Base-by-base conservation (phyloP, 768 basidiomycete genomes). In the Mycena polygramma region DNA sequence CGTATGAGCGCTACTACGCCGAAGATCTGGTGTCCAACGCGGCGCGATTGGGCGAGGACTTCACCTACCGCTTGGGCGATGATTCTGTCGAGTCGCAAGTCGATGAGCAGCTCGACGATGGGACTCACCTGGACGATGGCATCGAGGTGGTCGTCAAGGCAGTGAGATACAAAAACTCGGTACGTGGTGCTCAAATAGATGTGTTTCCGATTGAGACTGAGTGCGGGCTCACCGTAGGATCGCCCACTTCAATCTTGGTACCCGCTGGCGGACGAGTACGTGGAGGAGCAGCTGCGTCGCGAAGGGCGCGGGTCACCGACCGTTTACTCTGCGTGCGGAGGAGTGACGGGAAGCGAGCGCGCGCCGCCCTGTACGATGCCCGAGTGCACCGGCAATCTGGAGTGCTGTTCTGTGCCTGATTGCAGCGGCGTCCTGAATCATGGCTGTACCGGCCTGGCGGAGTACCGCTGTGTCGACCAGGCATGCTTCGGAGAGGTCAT, bases 381-480 rank as follows among this genome's bases (percentile, higher is more conserved):
- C 6, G 30, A 30, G 30, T 30, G 30, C 30, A 30, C 30, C 30
- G 30, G 30, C 30, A 30, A 30, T 30, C 30, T 30, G 6, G 30
- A 30, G 30, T 30, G 30, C 30, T 30, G 30, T 30, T 30, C n/a
- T 1, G 60, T 20, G 36, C 51, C 6, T 26, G 45, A 11, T 30
- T 63, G 62, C 41, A 45, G 22, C 5, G 52, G 20, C 9, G 53
- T 51, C 20, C 62, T 52, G 2, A 54, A 63, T 30, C 24, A 24
- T 11, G 15, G 26, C 20, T 63, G 62, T 48, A 30, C 17, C 3
- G 51, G 39, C 7, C 11, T 43, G 15, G 24, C 41, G 24, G 62
- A 53, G 41, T 63, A 20, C 11, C 63, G 63, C 7, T 65, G 63
- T 14, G 45, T 37, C 2, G 54, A 65, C n/a, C 43, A 57, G n/a